Base-by-base conservation (phyloP, 2,329 filamentous ascomycete genomes). In the Ophiostoma sp. region DNA sequence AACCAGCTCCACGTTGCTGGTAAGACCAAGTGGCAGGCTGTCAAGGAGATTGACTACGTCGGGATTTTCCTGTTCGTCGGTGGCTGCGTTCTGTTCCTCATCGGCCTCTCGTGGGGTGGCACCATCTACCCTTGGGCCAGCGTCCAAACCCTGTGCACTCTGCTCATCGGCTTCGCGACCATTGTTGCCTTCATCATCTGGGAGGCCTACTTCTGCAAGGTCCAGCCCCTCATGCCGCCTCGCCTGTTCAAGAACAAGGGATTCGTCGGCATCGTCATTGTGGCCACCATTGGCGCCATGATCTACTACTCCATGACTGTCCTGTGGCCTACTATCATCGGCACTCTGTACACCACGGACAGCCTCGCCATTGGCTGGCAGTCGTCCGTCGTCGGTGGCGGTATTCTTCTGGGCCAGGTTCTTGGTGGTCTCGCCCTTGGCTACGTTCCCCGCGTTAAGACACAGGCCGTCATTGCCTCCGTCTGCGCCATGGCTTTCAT, bases 41-140 rank as follows among this genome's bases (percentile, higher is more conserved):
- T 84, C 59, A 82, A 80, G 76, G 80, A 83, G 73, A 80, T 88
- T 15, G 87, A 87, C 77, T 84, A 80, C 74, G 72, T 84, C 52
- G 85, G 85, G 39, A 82, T 85, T 70, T 76, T 83, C 48, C 79
- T 87, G 1, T 85, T 82, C 76, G 76, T 81, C 15, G 77, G 79
- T 17, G 84, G 85, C 31, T 80, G 82, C 11, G 78, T 84, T 2
- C 77, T 84, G 17, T 81, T 85, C 74, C 78, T 85, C 59, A 76
- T 86, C 63, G 84, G 84, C 22, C 79, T 86, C 4, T 83, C 82
- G 15, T 82, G 80, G 83, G 84, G 82, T 66, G 84, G 84, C 15
- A 78, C 76, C 2, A 76, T 78, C 4, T 83, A 85, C 76, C 78
- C 83, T n/a, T 86, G 84, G 85, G 76, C 76, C 33, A 84, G 82